phyloP scores from a whole-genome alignment of 2,329 filamentous ascomycete species.

The Fonsecaea erecta region DNA sequence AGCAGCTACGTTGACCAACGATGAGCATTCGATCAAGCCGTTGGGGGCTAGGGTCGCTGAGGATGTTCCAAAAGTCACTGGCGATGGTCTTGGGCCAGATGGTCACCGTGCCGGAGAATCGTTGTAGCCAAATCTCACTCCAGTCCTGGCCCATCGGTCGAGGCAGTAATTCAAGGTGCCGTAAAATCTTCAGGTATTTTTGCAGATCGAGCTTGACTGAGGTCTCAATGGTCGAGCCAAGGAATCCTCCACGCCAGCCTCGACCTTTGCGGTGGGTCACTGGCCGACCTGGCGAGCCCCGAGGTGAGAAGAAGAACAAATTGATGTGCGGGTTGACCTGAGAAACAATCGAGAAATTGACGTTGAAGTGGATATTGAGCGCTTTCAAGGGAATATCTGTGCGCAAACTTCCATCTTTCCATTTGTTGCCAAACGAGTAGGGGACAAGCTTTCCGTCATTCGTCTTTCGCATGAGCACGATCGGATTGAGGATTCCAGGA shows the following conservation, averaged over 20 bases:
- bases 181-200: slow-evolving; percentile 95
- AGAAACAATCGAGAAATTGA: slow-evolving; percentile 90
- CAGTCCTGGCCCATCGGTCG: slow-evolving; percentile 92
- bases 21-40: slow-evolving; percentile 86
- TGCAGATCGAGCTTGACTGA: slow-evolving; percentile 95
- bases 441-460: slow-evolving; percentile 76
- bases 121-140: slow-evolving; percentile 94
- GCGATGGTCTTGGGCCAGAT: slow-evolving; percentile 86
- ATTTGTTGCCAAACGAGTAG: slow-evolving; percentile 97
- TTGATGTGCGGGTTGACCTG: slow-evolving; percentile 97
- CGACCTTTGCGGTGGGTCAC: slow-evolving; percentile 92
- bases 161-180: slow-evolving; percentile 88
- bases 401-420: slow-evolving; percentile 93
- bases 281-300: slow-evolving; percentile 87
- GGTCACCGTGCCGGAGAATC: slow-evolving; percentile 92
- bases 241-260: slow-evolving; percentile 93
- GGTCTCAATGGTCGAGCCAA: slow-evolving; percentile 89
- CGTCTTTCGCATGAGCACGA: slow-evolving; percentile 88
- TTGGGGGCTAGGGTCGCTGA: slow-evolving; percentile 77
- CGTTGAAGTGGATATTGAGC: slow-evolving; percentile 95
- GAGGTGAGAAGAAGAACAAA: slow-evolving; percentile 96
- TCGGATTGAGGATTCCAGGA: slow-evolving; percentile 92
- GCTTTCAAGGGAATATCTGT: slow-evolving; percentile 96
- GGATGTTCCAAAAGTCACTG: slow-evolving; percentile 82
- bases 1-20: slow-evolving; percentile 84